Evolutionary conservation across 352 stramenopile species (phyloP).

Genomic region (Phytophthora multivora): DNA sequence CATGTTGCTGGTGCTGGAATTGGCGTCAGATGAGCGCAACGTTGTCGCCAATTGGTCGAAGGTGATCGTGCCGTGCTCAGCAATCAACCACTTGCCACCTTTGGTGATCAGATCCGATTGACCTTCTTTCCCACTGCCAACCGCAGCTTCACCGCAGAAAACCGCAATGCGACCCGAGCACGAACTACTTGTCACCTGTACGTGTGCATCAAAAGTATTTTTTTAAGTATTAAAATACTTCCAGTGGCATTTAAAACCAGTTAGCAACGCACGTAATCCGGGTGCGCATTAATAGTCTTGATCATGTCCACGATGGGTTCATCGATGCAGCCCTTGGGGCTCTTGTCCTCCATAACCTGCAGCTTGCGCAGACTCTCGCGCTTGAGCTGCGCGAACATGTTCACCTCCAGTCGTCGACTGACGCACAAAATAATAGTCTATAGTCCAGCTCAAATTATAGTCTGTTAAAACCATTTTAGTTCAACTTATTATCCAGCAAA

Average conservation of each 20-base stretch:
- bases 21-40: slow-evolving; percentile 44
- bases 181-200: slow-evolving; percentile 89
- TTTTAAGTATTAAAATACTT: no score
- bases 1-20: slow-evolving; percentile 62
- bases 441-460: not conserved
- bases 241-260: not conserved
- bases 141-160: slow-evolving; percentile 66
- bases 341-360: slow-evolving; percentile 86
- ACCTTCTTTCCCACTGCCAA: slow-evolving; percentile 14
- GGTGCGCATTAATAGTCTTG: slow-evolving; percentile 80
- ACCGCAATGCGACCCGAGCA: slow-evolving; percentile 91
- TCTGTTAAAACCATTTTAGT: not conserved
- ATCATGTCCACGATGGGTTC: slow-evolving; percentile 90
- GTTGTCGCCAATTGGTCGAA: slow-evolving; percentile 66
- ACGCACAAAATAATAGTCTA: not conserved
- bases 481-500: no score
- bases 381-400: slow-evolving; percentile 85
- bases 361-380: slow-evolving; percentile 87
- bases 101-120: slow-evolving; percentile 81
- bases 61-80: slow-evolving; percentile 77
- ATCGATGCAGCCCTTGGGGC: slow-evolving; percentile 91
- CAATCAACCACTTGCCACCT: slow-evolving; percentile 88
- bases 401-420: slow-evolving; percentile 10
- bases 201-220: not conserved
- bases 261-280: slow-evolving; percentile 70